Evolutionary conservation across 2,329 filamentous ascomycete genomes (phyloP), one percentile per base, ranked within the genome.

Genomic region (Chaetomium sp.): DNA sequence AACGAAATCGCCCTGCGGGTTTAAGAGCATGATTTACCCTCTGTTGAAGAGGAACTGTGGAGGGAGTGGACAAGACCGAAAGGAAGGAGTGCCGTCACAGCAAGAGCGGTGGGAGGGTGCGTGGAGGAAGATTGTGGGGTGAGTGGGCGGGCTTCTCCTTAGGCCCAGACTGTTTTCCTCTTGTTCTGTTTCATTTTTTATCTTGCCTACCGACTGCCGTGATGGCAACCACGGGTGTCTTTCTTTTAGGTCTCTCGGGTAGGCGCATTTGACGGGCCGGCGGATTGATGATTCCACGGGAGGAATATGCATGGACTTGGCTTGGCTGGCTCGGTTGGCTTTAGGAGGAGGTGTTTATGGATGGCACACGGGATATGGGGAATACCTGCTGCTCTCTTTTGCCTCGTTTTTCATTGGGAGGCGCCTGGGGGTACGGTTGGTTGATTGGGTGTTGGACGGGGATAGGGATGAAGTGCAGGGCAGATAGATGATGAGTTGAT

Each of bases 71-170:
- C 32, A 35, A 3, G 43, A 36, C 19, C 33, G 41, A n/a, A 32
- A 4, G 12, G 35, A 2, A 3, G 48, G 35, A 6, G 49, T 54
- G 12, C 49, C 33, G 11, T 38, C 47, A 5, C 9, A 36, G 11
- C 53, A 32, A 36, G 41, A 53, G 6, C 44, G 54, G 6, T 52
- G 51, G 52, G 56, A 54, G 4, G 46, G 36, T 11, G 37, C 47
- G 41, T 64, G 62, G 63, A 64, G 46, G 59, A 61, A 58, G 55
- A 36, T 60, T 33, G 19, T 56, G 54, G 50, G 57, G 32, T 47
- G 45, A 32, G 27, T 51, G 49, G 40, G 19, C 19, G 19, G 19
- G 19, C 3, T 27, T 27, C 19, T 27, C 19, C 19, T 27, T 27
- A 27, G 19, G 19, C 19, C 19, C 19, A 27, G 19, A 8, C 36